A percentile compares a stretch with the other conserved stretches of the same genome.
phyloP scores from a whole-genome alignment of 106 monocot species.

The Dendrobium huoshanense region DNA sequence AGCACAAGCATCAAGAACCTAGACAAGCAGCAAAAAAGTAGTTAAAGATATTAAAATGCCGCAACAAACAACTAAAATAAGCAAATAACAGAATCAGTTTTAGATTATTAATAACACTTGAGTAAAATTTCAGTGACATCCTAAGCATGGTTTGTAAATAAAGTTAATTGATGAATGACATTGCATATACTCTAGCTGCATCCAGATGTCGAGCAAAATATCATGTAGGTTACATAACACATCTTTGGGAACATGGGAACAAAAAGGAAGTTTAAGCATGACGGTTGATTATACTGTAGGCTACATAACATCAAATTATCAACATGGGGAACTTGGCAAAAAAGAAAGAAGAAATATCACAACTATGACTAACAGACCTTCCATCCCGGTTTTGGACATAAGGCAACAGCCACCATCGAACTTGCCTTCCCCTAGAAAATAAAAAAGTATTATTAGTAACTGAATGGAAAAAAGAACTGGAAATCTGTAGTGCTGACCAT shows the following conservation, averaged over 20 bases:
- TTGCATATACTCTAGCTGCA: background rate
- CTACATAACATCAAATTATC: background rate
- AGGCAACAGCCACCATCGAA: slow-evolving; percentile 89
- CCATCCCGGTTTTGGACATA: slow-evolving; percentile 82
- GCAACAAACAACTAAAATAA: background rate
- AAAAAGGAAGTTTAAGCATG: background rate
- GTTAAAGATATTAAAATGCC: background rate
- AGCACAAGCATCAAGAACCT: slow-evolving; percentile 99
- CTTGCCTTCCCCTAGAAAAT: slow-evolving; percentile 85
- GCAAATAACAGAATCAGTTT: background rate
- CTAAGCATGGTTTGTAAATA: background rate
- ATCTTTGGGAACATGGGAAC: background rate
- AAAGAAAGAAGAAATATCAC: background rate
- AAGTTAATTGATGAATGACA: background rate
- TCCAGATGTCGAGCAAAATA: background rate
- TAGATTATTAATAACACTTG: background rate
- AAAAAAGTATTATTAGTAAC: slow-evolving; percentile 2
- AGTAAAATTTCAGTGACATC: background rate
- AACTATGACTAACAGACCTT: slow-evolving; percentile 36
- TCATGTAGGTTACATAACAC: background rate
- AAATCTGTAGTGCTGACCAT: background rate
- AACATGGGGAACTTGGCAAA: background rate
- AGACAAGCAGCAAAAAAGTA: slow-evolving; percentile 8
- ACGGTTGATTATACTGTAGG: background rate
- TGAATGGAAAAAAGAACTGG: background rate